A percentile compares a stretch with the other conserved stretches of the same genome.
These are phyloP conservation scores for Xylaria flabelliformis DNA, from an alignment of 495 filamentous ascomycete species.

Conservation along the genomic window DNA sequence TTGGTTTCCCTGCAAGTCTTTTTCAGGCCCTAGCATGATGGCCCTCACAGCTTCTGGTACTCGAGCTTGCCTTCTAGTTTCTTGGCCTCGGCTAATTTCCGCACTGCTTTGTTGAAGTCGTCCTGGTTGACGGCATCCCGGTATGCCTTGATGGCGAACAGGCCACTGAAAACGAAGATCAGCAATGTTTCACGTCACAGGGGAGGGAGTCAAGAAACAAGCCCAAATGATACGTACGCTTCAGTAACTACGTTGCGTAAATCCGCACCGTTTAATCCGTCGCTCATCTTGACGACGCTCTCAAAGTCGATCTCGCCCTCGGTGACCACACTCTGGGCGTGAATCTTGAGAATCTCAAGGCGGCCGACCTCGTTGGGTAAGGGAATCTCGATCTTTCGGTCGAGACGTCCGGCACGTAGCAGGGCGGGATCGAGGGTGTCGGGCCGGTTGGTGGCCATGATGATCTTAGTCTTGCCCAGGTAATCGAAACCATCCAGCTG, in stretches of 20 bases:
- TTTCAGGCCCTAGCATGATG: not conserved
- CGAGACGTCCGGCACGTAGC: slow-evolving; percentile 89
- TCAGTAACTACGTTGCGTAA: slow-evolving; percentile 98
- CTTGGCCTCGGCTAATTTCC: slow-evolving; percentile 96
- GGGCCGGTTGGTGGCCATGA: slow-evolving; percentile 99
- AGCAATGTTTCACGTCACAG: slow-evolving; percentile 7
- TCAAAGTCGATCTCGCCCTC: slow-evolving; percentile 99
- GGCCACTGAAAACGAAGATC: slow-evolving; percentile 63
- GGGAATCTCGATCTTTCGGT: slow-evolving; percentile 98
- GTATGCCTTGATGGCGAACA: slow-evolving; percentile 98
- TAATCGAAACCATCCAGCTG: slow-evolving; percentile 99
- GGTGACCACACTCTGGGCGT: slow-evolving; percentile 80
- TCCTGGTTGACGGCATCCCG: slow-evolving; percentile 95
- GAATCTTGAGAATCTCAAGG: slow-evolving; percentile 98
- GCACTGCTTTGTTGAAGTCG: slow-evolving; percentile 98
- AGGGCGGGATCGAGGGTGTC: slow-evolving; percentile 97
- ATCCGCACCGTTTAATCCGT: slow-evolving; percentile 97
- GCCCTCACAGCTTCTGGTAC: slow-evolving; percentile 90
- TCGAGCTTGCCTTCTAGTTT: slow-evolving; percentile 98
- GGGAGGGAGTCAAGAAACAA: not conserved
- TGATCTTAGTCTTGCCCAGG: slow-evolving; percentile 99
- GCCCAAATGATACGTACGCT: slow-evolving; percentile 70
- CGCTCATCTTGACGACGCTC: slow-evolving; percentile 99
- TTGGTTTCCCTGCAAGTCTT: not conserved
- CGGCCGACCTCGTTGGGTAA: slow-evolving; percentile 98